Evolutionary conservation across 2,329 filamentous ascomycete genomes (phyloP), one percentile per base, ranked within the genome.

Genomic region (Aureobasidium pullulans): DNA sequence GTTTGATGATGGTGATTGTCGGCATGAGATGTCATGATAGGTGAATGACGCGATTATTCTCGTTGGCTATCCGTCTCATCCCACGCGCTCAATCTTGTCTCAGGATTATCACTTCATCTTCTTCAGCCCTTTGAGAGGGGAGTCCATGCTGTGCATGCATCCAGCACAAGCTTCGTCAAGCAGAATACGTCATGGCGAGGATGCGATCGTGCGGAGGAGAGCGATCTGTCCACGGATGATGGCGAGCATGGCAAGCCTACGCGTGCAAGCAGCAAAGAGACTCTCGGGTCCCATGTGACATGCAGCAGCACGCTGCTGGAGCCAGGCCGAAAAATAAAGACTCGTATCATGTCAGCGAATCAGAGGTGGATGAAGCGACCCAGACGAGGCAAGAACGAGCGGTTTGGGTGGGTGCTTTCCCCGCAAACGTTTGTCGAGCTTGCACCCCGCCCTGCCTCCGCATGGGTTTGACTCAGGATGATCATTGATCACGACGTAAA

Each of bases 241-340:
- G 52, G 42, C 52, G 37, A 57, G 52, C 40, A 44, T 57, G 52
- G 42, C 52, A 46, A 57, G 52, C 40, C 16, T 46, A 46, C 52
- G 52, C 52, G 52, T 57, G 52, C 52, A n/a, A 57, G 31, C 39
- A 46, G 40, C 28, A 52, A 52, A 54, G 39, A 57, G 52, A 46
- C 52, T 57, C 52, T 46, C 52, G 52, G 40, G 23, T n/a, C 19
- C 52, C 52, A 57, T 57, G 52, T 57, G 52, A 44, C 52, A 57
- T 57, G 52, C 52, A 57, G 40, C 40, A 31, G 28, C 34, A 52
- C 5, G 16, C 50, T 42, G 50, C 50, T 19, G 9, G 39, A 28
- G 29, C 52, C 29, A 40, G 40, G 48, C 48, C 48, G 48, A 40
- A 57, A 57, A 46, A 29, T 11, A 57, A 57, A 57, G 42, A 16